These are phyloP conservation scores for Bipolaris zeicola DNA, from an alignment of 2,329 filamentous ascomycete genomes.

Conservation along the genomic window DNA sequence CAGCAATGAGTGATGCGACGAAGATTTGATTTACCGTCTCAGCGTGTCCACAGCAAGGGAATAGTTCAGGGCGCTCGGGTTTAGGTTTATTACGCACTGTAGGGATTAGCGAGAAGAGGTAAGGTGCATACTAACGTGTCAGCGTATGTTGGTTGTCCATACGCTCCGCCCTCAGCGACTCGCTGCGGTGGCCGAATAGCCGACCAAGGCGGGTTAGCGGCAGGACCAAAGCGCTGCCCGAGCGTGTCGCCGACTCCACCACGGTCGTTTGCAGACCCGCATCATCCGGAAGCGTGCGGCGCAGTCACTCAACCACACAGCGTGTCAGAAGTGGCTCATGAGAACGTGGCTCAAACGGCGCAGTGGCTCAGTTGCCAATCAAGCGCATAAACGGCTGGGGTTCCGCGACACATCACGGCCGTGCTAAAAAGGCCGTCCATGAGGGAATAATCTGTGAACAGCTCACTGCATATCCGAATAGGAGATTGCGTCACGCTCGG, in stretches of 20 bases:
- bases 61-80: no score
- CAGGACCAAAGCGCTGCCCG: not conserved
- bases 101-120: not conserved
- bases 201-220: constrained; percentile 4
- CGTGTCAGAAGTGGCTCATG: constrained; percentile 12
- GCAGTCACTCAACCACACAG: constrained; percentile 19
- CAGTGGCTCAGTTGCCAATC: constrained; percentile 17
- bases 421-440: not conserved
- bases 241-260: constrained; percentile 2
- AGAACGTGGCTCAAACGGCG: constrained; percentile 8
- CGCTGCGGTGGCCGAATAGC: not conserved
- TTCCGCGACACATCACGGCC: not conserved
- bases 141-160: not conserved
- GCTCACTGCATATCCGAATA: constrained; percentile 10
- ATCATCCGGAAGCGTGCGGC: constrained; percentile 11
- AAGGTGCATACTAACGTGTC: not conserved
- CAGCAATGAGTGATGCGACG: no score
- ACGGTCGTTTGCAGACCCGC: not conserved
- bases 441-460: constrained; percentile 1
- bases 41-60: no score
- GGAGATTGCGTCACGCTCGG: constrained; percentile 17
- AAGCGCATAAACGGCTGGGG: not conserved
- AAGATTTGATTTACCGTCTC: no score
- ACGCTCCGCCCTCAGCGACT: constrained; percentile 1
- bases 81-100: not conserved